Evolutionary conservation across 129 eudicot species (phyloP).

Genomic region (carrot (Daucus carota)): DNA sequence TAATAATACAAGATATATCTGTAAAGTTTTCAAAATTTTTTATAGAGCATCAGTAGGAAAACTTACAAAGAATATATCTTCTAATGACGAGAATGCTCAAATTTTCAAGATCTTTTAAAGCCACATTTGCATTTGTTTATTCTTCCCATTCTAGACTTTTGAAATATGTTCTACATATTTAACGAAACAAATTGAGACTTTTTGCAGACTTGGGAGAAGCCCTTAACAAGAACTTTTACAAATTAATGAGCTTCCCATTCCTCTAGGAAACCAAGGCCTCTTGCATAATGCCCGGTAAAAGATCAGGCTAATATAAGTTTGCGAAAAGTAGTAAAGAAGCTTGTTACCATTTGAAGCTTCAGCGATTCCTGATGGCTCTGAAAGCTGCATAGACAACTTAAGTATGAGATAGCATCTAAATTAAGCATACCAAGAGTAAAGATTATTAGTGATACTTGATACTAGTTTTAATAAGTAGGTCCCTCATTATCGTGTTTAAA

Average conservation of each 20-base stretch:
- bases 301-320: no score
- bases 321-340: background rate
- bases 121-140: background rate
- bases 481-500: background rate
- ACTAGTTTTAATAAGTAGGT: background rate
- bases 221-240: background rate
- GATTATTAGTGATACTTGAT: background rate
- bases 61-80: background rate
- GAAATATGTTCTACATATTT: background rate
- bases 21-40: background rate
- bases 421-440: background rate
- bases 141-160: background rate
- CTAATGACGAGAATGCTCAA: background rate
- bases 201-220: background rate
- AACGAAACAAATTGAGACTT: background rate
- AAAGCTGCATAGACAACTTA: constrained; percentile 45
- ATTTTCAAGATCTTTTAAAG: background rate
- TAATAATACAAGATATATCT: background rate
- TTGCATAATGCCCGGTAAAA: background rate
- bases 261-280: background rate
- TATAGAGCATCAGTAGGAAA: background rate
- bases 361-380: constrained; percentile 93
- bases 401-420: background rate
- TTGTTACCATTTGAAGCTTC: constrained; percentile 65
- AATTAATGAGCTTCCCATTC: background rate